A percentile compares a stretch with the other conserved stretches of the same genome.
These are phyloP conservation scores for Debaryomycetaceae sp. DNA, from an alignment of 1,139 yeast genomes.

Conservation along the genomic window DNA sequence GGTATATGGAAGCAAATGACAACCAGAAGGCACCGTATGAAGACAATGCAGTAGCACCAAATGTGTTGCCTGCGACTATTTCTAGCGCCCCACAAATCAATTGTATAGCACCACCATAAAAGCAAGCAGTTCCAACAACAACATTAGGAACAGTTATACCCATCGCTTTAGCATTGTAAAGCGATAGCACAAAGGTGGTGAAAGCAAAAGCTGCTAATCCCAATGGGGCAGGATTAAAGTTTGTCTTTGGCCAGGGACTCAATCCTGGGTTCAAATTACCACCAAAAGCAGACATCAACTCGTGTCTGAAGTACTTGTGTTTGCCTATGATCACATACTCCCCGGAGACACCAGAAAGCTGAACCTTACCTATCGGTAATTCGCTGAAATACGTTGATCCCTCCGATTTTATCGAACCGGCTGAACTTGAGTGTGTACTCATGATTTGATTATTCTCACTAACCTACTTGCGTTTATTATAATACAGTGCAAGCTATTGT, in stretches of 20 bases:
- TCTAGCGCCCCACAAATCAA: conserved; percentile 67
- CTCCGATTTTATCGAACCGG: conserved; percentile 2
- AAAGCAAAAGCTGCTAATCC: conserved; percentile 55
- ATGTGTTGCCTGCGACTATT: conserved; percentile 60
- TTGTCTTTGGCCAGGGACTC: conserved; percentile 25
- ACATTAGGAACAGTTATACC: conserved; percentile 34
- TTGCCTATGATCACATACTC: conserved; percentile 28
- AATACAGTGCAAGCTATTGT: too few species aligned
- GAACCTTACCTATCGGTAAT: conserved; percentile 16
- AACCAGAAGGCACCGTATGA: conserved; percentile 80
- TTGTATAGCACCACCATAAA: conserved; percentile 63
- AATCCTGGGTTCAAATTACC: conserved; percentile 37
- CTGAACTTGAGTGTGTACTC: not conserved
- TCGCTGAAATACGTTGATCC: not conserved
- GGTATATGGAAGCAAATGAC: conserved; percentile 55
- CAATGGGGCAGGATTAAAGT: conserved; percentile 56
- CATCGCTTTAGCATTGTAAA: conserved; percentile 38
- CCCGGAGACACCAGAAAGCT: conserved; percentile 17
- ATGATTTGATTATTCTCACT: not conserved
- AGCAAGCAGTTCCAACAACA: conserved; percentile 41
- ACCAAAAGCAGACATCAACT: conserved; percentile 37
- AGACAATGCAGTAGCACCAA: conserved; percentile 61
- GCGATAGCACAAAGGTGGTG: conserved; percentile 46
- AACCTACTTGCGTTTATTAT: too few species aligned
- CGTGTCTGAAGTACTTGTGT: conserved; percentile 26